Base-by-base conservation (phyloP, 805 yeast species). In the Danielia reshetovae region DNA sequence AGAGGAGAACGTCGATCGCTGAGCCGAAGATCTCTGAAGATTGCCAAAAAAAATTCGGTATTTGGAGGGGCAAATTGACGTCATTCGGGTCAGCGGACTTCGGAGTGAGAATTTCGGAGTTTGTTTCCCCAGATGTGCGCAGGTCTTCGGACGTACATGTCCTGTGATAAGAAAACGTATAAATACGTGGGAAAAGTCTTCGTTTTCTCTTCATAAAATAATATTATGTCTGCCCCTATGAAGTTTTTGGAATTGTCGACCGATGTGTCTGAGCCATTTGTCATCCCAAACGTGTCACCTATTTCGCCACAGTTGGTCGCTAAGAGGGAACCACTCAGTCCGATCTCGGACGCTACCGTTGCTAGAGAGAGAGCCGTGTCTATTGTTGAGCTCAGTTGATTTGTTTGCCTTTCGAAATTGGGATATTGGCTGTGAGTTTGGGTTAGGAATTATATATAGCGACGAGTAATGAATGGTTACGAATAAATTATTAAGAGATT, bases 221-320 rank as follows among this genome's bases (percentile, higher is more conserved):
- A 22, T 18, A 18, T 19, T 29, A 43, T 45, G 49, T 34, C 45
- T 26, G 29, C 43, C n/a, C 37, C 36, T 9, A 21, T 35, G 61
- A 44, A 63, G 45, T 79, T 75, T 57, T 66, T 80, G 56, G 65
- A 70, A 30, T 68, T 80, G 55, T 68, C 81, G 25, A 69, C 77
- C 34, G 77, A 76, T 42, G 59, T 70, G 32, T 68, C 75, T 38
- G 67, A 74, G 57, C 86, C 88, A 46, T 80, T 79, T 49, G 70
- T 81, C 35, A 79, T 81, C 49, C 79, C 80, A 49, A 60, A 73
- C 41, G 69, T 79, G 29, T 78, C 85, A 1, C 86, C 85, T 23
- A 69, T 68, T 7, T 68, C 65, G 11, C 62, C 67, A 13, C 27
- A 36, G 24, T 34, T 49, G 15, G 32, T 21, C 5, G 46, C 57